Evolutionary conservation across 345 rosid genomes (phyloP).

Genomic region (Linum tenue): DNA sequence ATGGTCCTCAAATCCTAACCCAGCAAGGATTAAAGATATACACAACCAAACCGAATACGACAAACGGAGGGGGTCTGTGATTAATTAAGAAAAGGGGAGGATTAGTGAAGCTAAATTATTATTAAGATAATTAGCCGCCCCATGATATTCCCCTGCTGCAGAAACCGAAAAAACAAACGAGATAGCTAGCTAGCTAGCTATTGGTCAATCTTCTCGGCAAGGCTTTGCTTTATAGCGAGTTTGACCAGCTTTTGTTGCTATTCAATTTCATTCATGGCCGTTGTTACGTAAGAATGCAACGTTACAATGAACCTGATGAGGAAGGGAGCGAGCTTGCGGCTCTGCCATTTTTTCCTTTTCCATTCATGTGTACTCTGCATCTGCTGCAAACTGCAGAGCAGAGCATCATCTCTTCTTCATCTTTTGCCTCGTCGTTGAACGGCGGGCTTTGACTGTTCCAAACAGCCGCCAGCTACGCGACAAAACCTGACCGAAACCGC

Average conservation of each 20-base stretch:
- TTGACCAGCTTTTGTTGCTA: no score
- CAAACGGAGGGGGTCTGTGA: not conserved
- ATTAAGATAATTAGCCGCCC: no score
- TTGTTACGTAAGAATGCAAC: no score
- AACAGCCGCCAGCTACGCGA: not conserved
- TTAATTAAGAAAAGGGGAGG: no score
- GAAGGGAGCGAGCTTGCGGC: not conserved
- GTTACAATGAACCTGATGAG: no score
- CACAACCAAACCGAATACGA: not conserved
- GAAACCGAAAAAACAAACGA: no score
- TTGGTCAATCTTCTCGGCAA: no score
- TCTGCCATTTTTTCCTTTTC: not conserved
- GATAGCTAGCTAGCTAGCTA: no score
- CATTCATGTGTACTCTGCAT: not conserved
- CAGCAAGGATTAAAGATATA: not conserved
- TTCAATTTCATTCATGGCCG: no score
- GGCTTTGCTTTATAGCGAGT: no score
- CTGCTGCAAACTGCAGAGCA: not conserved
- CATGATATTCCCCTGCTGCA: no score
- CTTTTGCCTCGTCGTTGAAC: not conserved
- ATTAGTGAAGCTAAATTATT: no score
- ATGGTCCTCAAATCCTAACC: not conserved
- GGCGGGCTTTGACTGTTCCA: not conserved
- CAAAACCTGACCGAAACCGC: not conserved
- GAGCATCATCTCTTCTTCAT: not conserved